Conservation (phyloP, 2,329 filamentous ascomycete species). For the Chaetomium sp. region DNA sequence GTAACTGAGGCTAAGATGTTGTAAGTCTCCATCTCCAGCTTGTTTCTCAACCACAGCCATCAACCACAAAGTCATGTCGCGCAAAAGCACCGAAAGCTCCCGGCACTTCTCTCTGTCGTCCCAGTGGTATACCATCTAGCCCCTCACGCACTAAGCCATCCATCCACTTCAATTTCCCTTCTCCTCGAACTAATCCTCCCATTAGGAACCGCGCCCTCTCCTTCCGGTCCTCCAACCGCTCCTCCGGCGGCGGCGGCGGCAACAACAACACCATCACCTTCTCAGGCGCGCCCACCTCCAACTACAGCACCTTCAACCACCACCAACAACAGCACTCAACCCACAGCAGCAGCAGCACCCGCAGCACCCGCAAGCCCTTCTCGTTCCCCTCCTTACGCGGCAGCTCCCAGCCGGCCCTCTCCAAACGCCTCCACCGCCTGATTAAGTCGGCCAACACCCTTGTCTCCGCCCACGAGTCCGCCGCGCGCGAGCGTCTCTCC, state of each 20-base stretch:
- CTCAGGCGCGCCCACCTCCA: conserved; percentile 33
- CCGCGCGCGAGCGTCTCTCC: conserved; percentile 73
- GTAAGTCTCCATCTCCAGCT: neutral
- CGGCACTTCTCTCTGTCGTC: conserved; percentile 17
- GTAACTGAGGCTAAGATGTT: too few species aligned
- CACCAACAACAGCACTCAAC: too few species aligned
- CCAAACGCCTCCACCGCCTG: conserved; percentile 79
- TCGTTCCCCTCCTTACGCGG: conserved; percentile 81
- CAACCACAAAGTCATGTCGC: conserved; percentile 17
- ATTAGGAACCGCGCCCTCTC: conserved; percentile 67
- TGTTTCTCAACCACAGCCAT: neutral
- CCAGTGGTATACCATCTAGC: conserved; percentile 16
- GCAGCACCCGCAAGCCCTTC: conserved; percentile 48
- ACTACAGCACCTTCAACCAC: conserved; percentile 54
- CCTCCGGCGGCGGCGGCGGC: conserved; percentile 1
- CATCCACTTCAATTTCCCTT: too few species aligned
- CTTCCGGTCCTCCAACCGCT: conserved; percentile 57
- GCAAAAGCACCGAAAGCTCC: conserved; percentile 18
- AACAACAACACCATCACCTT: too few species aligned
- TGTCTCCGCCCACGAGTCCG: conserved; percentile 75
- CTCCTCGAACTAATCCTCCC: conserved; percentile 8
- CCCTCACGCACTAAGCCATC: neutral
- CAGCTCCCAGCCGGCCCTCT: conserved; percentile 72
- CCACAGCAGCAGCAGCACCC: conserved; percentile 38
- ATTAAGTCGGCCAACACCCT: conserved; percentile 94